Base-by-base conservation (phyloP, 495 filamentous ascomycete species). In the Penicillium canariense region DNA sequence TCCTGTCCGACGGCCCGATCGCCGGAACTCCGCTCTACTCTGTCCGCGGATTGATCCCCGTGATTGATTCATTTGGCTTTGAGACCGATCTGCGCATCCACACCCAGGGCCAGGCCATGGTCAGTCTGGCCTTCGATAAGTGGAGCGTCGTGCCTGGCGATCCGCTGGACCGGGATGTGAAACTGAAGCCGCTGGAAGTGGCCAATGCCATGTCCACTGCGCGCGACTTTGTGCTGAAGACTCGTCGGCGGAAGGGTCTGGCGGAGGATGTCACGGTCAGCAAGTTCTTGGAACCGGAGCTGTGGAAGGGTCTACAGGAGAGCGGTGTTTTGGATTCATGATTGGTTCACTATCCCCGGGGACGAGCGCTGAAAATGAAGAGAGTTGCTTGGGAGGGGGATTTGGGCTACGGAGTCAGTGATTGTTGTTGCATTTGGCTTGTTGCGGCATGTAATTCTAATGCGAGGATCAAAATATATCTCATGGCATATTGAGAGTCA, bases 101-200 rank as follows among this genome's bases (percentile, higher is more conserved):
- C 67, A 97, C 95, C 0, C 91, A 96, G 68, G 93, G 94, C 35
- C 88, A 92, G 67, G 89, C 90, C 27, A 88, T 89, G 67, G 83
- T 96, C 44, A 91, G 84, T 61, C 78, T 97, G n/a, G 89, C 91
- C 1, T 98, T 98, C 70, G 94, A 98, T 61, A 84, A 90, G 35
- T 98, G 94, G 94, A 89, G 79, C 56, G 87, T 96, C 48, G 91
- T 98, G 4, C 94, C 94, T 3, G 94, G 94, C 43, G 95, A 98
- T 67, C 94, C 94, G 22, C 77, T 98, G 8, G 95, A 98, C 63
- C 87, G 85, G 59, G 89, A 93, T 28, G 82, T 90, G 34, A 86
- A 91, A 57, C 72, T 91, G 30, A 80, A 88, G 39, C 89, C 91
- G 25, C 71, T 98, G 54, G 91, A 97, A 73, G 91, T 89, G 60